These are phyloP conservation scores for Globisporangium solare DNA, from an alignment of 352 stramenopile genomes.

Conservation along the genomic window DNA sequence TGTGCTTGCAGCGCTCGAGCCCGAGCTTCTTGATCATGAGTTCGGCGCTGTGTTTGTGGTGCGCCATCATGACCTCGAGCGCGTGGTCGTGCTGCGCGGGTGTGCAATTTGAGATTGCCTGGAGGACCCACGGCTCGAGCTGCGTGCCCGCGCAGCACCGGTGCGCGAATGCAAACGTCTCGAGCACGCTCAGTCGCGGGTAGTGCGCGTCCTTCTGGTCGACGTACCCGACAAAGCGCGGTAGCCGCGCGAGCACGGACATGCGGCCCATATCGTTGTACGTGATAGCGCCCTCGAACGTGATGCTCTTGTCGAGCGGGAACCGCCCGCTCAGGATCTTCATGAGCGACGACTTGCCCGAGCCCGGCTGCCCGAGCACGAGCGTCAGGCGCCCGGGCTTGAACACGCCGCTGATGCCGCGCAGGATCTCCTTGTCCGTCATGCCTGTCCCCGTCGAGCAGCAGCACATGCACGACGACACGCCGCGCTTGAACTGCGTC, in stretches of 20 bases:
- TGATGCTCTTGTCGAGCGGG: constrained; percentile 34
- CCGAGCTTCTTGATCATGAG: constrained; percentile 33
- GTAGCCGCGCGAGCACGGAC: constrained; percentile 20
- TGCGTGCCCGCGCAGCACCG: constrained; percentile 49
- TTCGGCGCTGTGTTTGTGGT: constrained; percentile 34
- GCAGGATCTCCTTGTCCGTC: constrained; percentile 24
- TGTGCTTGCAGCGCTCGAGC: constrained; percentile 50
- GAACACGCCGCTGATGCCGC: constrained; percentile 21
- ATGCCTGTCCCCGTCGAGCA: constrained; percentile 15
- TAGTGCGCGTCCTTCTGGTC: constrained; percentile 84
- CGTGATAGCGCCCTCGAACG: constrained; percentile 31
- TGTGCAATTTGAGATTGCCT: constrained; percentile 35
- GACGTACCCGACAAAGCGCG: constrained; percentile 35
- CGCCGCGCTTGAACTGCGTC: constrained; percentile 9
- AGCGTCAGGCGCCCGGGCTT: constrained; percentile 17
- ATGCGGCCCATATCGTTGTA: constrained; percentile 33
- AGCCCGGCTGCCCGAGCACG: constrained; percentile 23
- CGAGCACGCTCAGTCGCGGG: constrained; percentile 85
- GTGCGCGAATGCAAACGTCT: constrained; percentile 93
- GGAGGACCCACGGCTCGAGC: constrained; percentile 31
- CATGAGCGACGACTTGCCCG: constrained; percentile 39
- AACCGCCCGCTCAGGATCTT: constrained; percentile 41
- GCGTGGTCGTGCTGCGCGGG: constrained; percentile 29
- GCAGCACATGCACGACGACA: neutral
- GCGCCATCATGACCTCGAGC: constrained; percentile 23